Percentiles rank a stretch among this genome's conserved stretches.
phyloP scores from a whole-genome alignment of 1,284 basidiomycete genomes.

The Irpex lacteus region DNA sequence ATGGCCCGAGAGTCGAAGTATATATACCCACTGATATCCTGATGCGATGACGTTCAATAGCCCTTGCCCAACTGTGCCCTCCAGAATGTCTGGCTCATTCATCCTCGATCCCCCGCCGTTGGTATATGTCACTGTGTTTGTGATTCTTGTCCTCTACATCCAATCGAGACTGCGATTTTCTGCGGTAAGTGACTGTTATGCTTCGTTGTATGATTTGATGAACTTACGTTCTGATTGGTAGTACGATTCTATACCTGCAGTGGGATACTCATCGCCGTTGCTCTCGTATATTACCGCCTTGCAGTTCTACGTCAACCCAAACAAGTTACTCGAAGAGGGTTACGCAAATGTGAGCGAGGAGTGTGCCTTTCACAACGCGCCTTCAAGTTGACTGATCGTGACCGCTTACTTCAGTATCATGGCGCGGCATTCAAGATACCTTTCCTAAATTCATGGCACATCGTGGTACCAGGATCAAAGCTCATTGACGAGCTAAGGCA shows the following conservation, averaged over 20 bases:
- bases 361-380: too few species aligned
- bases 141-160: neutral
- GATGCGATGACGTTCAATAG: neutral
- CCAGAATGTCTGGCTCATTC: neutral
- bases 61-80: neutral
- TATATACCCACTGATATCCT: neutral
- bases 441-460: constrained; percentile 27
- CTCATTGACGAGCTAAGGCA: constrained; percentile 34
- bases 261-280: constrained; percentile 7
- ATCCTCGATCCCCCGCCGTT: neutral
- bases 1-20: neutral
- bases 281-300: constrained; percentile 14
- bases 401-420: constrained; percentile 16
- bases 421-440: constrained; percentile 32
- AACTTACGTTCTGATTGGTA: neutral
- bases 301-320: constrained; percentile 4
- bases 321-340: constrained; percentile 13
- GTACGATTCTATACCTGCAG: constrained; percentile 1
- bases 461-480: constrained; percentile 31
- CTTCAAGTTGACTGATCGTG: too few species aligned
- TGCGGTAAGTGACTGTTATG: neutral
- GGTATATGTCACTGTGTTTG: neutral
- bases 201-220: neutral
- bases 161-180: neutral
- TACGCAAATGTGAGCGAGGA: constrained; percentile 18